A percentile compares a stretch with the other conserved stretches of the same genome.
Conservation (phyloP, 1,284 basidiomycete species). For the Ustilago hordei region DNA sequence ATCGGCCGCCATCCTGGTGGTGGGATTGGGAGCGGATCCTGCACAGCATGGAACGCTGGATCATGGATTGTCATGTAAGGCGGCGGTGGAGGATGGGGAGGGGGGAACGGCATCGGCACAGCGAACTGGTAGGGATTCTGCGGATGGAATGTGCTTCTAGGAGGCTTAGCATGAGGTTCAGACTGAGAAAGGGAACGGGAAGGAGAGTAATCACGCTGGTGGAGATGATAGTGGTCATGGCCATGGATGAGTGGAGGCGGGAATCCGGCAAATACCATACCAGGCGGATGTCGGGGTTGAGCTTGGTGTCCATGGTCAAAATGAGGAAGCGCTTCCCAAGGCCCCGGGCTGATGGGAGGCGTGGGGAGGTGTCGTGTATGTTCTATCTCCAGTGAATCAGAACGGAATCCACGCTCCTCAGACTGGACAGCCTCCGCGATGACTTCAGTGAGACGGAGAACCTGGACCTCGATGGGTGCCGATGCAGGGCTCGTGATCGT, state of each 20-base stretch:
- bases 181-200: too few relatives aligned
- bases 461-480: not conserved
- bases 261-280: not conserved
- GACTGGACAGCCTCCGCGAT: not conserved
- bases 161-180: too few relatives aligned
- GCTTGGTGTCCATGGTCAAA: not conserved
- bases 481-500: not conserved
- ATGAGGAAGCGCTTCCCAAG: too few relatives aligned
- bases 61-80: not conserved
- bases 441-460: not conserved
- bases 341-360: not conserved
- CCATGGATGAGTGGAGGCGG: too few relatives aligned
- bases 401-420: not conserved
- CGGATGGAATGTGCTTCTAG: too few relatives aligned
- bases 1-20: slow-evolving; percentile 13
- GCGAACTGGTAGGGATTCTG: too few relatives aligned
- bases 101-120: not conserved
- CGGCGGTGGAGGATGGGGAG: slow-evolving; percentile 1
- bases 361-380: not conserved
- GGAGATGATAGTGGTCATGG: too few relatives aligned
- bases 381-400: not conserved
- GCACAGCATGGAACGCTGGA: slow-evolving; percentile 9
- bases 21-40: not conserved
- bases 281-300: not conserved
- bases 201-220: too few relatives aligned